phyloP scores from a whole-genome alignment of 2,329 filamentous ascomycete species.

The Didymosphaeria variabile region DNA sequence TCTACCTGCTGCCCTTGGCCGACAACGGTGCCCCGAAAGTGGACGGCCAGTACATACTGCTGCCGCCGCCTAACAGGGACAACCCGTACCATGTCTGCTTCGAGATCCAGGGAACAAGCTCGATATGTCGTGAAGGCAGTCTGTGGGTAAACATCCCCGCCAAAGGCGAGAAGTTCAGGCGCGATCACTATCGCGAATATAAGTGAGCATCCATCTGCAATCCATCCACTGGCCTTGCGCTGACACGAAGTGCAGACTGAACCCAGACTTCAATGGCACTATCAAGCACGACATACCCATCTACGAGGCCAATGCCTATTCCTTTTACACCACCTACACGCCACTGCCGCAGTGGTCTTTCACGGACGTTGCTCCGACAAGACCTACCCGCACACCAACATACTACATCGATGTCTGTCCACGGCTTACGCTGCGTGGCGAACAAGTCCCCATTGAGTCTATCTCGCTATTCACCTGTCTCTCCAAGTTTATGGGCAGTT shows the following conservation, averaged over 20 bases:
- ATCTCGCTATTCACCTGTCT: constrained; percentile 92
- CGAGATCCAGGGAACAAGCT: constrained; percentile 91
- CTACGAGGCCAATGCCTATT: constrained; percentile 83
- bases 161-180: constrained; percentile 76
- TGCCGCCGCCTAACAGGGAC: constrained; percentile 73
- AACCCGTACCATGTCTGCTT: constrained; percentile 84
- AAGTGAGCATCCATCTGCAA: constrained; percentile 68
- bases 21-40: constrained; percentile 93
- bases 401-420: constrained; percentile 97
- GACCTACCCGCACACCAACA: constrained; percentile 73
- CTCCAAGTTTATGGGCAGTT: constrained; percentile 97
- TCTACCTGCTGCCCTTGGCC: constrained; percentile 89
- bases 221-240: neutral
- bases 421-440: constrained; percentile 75
- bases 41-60: constrained; percentile 87
- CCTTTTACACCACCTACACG: constrained; percentile 92
- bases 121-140: constrained; percentile 92
- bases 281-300: constrained; percentile 92
- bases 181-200: constrained; percentile 84
- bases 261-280: constrained; percentile 90
- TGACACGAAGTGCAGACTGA: constrained; percentile 67
- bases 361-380: constrained; percentile 60
- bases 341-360: constrained; percentile 82
- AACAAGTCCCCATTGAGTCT: constrained; percentile 81
- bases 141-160: constrained; percentile 96